A percentile compares a stretch with the other conserved stretches of the same genome.
These are phyloP conservation scores for Colletotrichum phormii DNA, from an alignment of 2,329 filamentous ascomycete species.

Conservation along the genomic window DNA sequence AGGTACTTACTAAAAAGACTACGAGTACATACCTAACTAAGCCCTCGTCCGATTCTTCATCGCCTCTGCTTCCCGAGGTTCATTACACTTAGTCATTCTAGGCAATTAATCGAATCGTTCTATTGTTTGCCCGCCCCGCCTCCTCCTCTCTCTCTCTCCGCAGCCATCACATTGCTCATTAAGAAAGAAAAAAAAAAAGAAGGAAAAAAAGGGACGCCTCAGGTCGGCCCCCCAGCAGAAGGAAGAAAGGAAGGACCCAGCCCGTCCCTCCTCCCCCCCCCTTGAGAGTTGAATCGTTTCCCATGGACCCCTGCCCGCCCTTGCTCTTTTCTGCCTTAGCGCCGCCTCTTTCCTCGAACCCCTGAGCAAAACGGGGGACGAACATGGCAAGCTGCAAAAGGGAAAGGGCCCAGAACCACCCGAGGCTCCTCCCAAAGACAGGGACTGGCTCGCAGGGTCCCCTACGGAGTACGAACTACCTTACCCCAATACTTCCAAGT, in stretches of 20 bases:
- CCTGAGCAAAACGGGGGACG: conserved; percentile 32
- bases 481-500: not conserved
- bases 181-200: not conserved
- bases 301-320: conserved; percentile 16
- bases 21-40: not conserved
- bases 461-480: not conserved
- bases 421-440: conserved; percentile 7
- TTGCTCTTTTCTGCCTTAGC: conserved; percentile 29
- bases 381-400: conserved; percentile 25
- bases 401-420: conserved; percentile 33
- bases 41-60: not conserved
- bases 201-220: not conserved
- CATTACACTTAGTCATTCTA: not conserved
- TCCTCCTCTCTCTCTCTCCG: not conserved
- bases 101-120: conserved; percentile 7
- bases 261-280: conserved; percentile 9
- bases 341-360: conserved; percentile 10
- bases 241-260: conserved; percentile 9
- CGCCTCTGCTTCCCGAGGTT: not conserved
- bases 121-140: not conserved
- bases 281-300: conserved; percentile 3
- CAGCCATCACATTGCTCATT: conserved; percentile 5
- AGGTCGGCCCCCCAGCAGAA: not conserved
- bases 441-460: conserved; percentile 10
- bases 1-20: not conserved